A percentile compares a stretch with the other conserved stretches of the same genome.
phyloP scores from a whole-genome alignment of 768 basidiomycete species.

The Lactarius psammicola region DNA sequence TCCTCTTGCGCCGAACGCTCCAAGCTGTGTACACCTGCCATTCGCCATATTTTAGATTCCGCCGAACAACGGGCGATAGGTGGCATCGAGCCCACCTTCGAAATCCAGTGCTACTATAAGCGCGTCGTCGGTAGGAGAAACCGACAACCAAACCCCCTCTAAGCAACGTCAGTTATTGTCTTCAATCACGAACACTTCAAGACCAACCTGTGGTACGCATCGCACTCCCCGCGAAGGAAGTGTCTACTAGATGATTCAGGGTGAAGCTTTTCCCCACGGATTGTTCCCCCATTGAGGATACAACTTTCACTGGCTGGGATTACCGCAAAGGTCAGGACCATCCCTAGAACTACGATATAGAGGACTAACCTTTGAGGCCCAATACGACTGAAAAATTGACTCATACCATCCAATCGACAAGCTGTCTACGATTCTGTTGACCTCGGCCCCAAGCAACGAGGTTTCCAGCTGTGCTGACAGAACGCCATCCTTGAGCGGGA shows the following conservation, averaged over 20 bases:
- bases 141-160: constrained; percentile 68
- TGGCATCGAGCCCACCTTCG: constrained; percentile 47
- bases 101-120: constrained; percentile 63
- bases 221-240: constrained; percentile 63
- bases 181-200: neutral
- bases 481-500: constrained; percentile 61
- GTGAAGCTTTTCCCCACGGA: constrained; percentile 62
- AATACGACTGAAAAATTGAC: constrained; percentile 60
- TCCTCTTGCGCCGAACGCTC: constrained; percentile 65
- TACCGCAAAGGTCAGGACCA: neutral
- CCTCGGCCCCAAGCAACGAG: constrained; percentile 57
- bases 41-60: neutral
- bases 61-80: neutral
- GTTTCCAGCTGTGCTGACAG: constrained; percentile 50
- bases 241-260: constrained; percentile 60
- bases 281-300: constrained; percentile 69
- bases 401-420: constrained; percentile 66
- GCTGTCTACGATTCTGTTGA: constrained; percentile 54
- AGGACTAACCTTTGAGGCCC: constrained; percentile 50
- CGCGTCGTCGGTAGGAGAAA: constrained; percentile 55
- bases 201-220: constrained; percentile 54
- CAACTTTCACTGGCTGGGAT: constrained; percentile 56
- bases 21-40: constrained; percentile 58
- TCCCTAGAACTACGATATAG: neutral
- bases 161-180: neutral